Base-by-base conservation (phyloP, 1,284 basidiomycete species). In the Taiwanofungus camphoratus region DNA sequence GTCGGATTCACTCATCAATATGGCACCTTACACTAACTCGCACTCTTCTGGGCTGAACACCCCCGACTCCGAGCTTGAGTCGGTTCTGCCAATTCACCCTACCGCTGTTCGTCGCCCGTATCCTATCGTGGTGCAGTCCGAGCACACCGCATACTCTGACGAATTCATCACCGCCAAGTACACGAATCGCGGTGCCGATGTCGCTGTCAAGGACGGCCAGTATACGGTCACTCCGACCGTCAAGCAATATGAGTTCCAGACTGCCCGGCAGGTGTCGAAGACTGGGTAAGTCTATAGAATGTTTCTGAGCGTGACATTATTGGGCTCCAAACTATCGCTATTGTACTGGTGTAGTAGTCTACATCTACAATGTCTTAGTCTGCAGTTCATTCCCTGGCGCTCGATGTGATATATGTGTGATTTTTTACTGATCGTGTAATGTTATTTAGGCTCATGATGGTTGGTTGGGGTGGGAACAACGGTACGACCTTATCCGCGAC, bases 401-500 rank as follows among this genome's bases (percentile, higher is more conserved):
- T n/a, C n/a, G n/a, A n/a, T n/a, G n/a, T n/a, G n/a, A n/a, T n/a
- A n/a, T n/a, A n/a, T n/a, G n/a, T n/a, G n/a, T n/a, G n/a, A n/a
- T n/a, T n/a, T 23, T 12, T 20, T 18, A 18, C 38, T 8, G 30
- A 18, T 24, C 44, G 52, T 24, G 24, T 32, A 19, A n/a, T 42
- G 23, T 38, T 42, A 9, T 38, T 2, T 52, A 95, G 95, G 48
- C 76, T 98, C 54, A 90, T 99, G 88, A 87, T 99, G 76, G 87
- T 98, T 59, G 95, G 95, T 52, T 71, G 94, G 53, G 95, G 95
- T 53, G 95, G 95, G 49, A 99, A 99, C 79, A 99, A 99, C 63
- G 95, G 95, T 48, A 83, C 90, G 44, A 99, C 95, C 35, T 79
- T 98, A 47, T 86, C 86, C 54, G 94, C 96, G 21, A 96, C 93